Base-by-base conservation (phyloP, 2,329 filamentous ascomycete genomes). In the Verticillium longisporum region DNA sequence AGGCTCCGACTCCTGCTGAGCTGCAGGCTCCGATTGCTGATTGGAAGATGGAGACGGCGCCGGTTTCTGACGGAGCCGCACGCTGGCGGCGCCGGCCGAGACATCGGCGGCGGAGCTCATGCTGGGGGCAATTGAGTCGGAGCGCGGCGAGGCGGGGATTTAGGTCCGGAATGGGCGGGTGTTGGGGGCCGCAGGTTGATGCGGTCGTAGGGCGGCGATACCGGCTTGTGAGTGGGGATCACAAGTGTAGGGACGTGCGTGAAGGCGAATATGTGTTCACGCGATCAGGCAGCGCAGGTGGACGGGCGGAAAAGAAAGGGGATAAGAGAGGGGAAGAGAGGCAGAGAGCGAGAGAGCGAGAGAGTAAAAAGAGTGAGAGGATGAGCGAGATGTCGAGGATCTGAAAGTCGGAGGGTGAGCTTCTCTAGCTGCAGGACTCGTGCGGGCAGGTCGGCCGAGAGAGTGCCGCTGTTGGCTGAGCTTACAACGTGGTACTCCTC, bases 41-140 rank as follows among this genome's bases (percentile, higher is more conserved):
- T 41, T 34, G 56, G 56, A 31, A 61, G 66, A 57, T 59, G 60
- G 64, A 60, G 45, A 18, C 37, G 11, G 13, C 33, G 54, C 54
- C 26, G 54, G 54, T 21, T 55, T 58, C 63, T 69, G 71, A 63
- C 69, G 72, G 57, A 68, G 68, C 66, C 72, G 68, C 65, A 72
- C 65, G 62, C 67, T 69, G 63, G 66, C 65, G 61, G 66, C 64
- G 58, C 57, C 61, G 31, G 31, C 41, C 26, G 57, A 32, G 13
- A 59, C 26, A 18, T 72, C 69, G 57, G 69, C 68, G 54, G 71
- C 68, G 61, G 70, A 68, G 64, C 69, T 72, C 72, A 73, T 73
- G 65, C 41, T 66, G 63, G 59, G 26, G 26, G 59, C 59, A 57
- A 34, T 37, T 21, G 55, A 7, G n/a, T 36, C 13, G 55, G 32